Base-by-base conservation (phyloP, 208 protist genomes). In the Crithidia mellificae region DNA sequence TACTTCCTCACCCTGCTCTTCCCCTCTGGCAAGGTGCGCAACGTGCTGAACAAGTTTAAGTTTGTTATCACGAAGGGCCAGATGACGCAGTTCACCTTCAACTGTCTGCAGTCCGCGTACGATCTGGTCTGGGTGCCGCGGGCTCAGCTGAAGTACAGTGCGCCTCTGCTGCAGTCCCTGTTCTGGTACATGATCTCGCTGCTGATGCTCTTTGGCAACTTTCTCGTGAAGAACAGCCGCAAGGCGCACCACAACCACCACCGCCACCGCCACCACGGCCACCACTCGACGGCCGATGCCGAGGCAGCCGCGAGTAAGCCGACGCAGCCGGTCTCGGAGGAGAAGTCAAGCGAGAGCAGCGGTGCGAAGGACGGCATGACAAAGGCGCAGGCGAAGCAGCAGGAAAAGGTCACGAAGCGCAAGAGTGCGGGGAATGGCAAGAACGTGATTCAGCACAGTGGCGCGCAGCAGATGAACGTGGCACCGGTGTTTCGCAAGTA, bases 141-240 rank as follows among this genome's bases (percentile, higher is more conserved):
- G n/a, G 50, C 25, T 3, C 49, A 84, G 47, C 73, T 88, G 50
- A 74, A 72, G 61, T 91, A 88, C 77, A 82, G 73, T 47, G 57
- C 77, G 2, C 27, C 32, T 2, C 83, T 91, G 49, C 56, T 91
- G 39, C 69, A 84, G 57, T 41, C 90, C 25, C 63, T 93, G 14
- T 85, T 93, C 57, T 83, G 77, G 77, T 93, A 93, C 73, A 93
- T 93, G 87, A 80, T 93, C 15, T 78, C 87, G 4, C 76, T 93
- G 4, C 77, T 93, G 12, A 57, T 63, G 9, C 77, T 93, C 15
- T 93, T 93, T 47, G 87, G 84, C 44, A 93, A 93, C 68, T 93
- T 90, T 47, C 53, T 92, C 32, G 30, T 72, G 43, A 90, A 82
- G 66, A 79, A 74, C 68, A 72, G 66, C n/a, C 68, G 39, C 20